These are phyloP conservation scores for Boletus eberwhitei DNA, from an alignment of 768 basidiomycete genomes.

Conservation along the genomic window DNA sequence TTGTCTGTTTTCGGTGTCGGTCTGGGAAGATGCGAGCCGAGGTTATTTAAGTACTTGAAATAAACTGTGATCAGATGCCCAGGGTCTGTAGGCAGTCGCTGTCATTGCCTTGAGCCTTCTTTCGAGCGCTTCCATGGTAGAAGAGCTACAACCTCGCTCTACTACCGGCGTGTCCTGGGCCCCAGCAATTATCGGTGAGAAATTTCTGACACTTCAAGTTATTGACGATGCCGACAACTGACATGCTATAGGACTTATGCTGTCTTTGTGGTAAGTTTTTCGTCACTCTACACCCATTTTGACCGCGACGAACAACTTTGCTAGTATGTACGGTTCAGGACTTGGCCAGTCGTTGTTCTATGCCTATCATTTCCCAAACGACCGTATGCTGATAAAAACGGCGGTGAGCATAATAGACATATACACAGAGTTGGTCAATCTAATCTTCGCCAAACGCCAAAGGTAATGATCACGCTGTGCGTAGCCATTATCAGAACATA, in stretches of 20 bases:
- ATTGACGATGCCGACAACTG: not conserved
- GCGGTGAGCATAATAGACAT: not conserved
- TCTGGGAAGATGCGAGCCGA: not conserved
- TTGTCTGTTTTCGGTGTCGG: not conserved
- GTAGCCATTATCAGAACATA: not conserved
- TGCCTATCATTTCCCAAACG: constrained; percentile 1
- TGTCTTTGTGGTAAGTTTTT: not conserved
- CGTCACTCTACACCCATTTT: not conserved
- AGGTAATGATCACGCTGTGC: not conserved
- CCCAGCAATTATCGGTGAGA: constrained; percentile 6
- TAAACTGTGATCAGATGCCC: not conserved
- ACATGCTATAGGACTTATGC: not conserved
- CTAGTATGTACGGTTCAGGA: constrained; percentile 4
- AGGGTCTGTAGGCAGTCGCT: not conserved
- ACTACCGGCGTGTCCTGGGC: not conserved
- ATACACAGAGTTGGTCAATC: not conserved
- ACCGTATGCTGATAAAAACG: not conserved
- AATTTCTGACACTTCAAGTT: not conserved
- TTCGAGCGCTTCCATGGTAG: not conserved
- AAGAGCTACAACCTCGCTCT: not conserved
- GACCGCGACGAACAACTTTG: not conserved
- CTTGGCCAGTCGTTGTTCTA: constrained; percentile 6
- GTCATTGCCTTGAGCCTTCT: not conserved
- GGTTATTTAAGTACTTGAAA: not conserved
- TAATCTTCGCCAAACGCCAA: not conserved